phyloP scores from a whole-genome alignment of 1,284 basidiomycete species.

The Pholiota adiposa region DNA sequence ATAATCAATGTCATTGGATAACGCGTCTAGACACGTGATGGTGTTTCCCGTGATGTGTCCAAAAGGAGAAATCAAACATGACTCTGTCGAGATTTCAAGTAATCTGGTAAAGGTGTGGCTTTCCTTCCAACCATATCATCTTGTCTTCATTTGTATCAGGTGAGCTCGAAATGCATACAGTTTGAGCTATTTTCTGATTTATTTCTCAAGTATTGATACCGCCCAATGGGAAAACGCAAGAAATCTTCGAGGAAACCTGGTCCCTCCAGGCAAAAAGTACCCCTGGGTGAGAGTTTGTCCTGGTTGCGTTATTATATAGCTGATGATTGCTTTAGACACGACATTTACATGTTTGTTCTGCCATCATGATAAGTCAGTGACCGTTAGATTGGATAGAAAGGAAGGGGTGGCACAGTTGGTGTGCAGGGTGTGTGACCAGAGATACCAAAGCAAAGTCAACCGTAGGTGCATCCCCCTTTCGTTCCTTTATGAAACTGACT shows the following conservation, averaged over 20 bases:
- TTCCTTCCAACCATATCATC: neutral
- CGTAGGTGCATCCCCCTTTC: constrained; percentile 53
- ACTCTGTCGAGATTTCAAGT: neutral
- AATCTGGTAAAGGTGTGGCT: neutral
- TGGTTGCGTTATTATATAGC: constrained; percentile 6
- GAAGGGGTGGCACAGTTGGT: constrained; percentile 78
- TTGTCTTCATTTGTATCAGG: neutral
- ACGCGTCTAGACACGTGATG: constrained; percentile 40
- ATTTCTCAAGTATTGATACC: neutral
- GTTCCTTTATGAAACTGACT: constrained; percentile 16
- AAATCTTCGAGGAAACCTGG: constrained; percentile 80
- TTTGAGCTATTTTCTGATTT: neutral
- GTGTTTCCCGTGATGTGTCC: constrained; percentile 6
- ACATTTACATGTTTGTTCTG: constrained; percentile 88
- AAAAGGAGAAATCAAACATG: constrained; percentile 7
- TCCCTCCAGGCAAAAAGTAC: constrained; percentile 61
- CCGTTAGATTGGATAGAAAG: constrained; percentile 83
- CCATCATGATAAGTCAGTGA: constrained; percentile 89
- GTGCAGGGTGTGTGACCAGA: constrained; percentile 82
- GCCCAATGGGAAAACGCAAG: constrained; percentile 80
- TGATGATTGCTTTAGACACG: constrained; percentile 53
- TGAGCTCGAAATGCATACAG: neutral
- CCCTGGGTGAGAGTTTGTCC: constrained; percentile 61
- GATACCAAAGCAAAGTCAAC: constrained; percentile 83
- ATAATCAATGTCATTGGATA: constrained; percentile 24